Base-by-base conservation (phyloP, 106 monocot genomes). In the Dendrobium chrysotoxum region DNA sequence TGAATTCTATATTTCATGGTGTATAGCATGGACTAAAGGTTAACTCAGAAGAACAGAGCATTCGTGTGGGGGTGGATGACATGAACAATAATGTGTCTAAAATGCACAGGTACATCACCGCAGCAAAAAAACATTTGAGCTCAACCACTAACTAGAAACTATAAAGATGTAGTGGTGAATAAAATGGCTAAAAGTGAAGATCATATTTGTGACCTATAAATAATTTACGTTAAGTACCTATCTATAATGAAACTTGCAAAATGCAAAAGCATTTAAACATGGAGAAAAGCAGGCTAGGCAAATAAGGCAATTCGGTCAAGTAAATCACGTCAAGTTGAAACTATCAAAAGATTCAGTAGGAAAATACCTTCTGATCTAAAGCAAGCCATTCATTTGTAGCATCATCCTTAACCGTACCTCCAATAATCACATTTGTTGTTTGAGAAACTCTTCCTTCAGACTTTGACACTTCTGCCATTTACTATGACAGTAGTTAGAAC, bases 341-440 rank as follows among this genome's bases (percentile, higher is more conserved):
- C 13, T 16, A 17, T 71, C 71, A 71, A 20, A 72, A 72, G 47
- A 71, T 53, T n/a, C 9, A 28, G 72, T 20, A 83, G 53, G 30
- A 77, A 30, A 54, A 54, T 79, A 97, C 94, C 92, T 97, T 97
- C 79, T 97, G 92, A 88, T 97, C 94, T 53, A 97, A 83, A 83
- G 82, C 90, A 87, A 94, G 84, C 97, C 97, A 97, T 89, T 97
- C 97, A 79, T 92, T 80, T 35, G 89, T 92, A 75, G 90, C 86
- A 89, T 94, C 97, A 92, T 94, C 90, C 20, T 92, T 85, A 81
- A 97, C 94, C 18, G 94, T 97, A 72, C 97, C 97, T 50, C 97
- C 97, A 79, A 97, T 94, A 30, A 97, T 87, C 77, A 97, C 86
- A 85, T 97, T 94, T 72, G 90, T 97, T 46, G 97, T 97, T 50